Percentiles rank a stretch among this genome's conserved stretches.
Conservation (phyloP, 768 basidiomycete genomes). For the Sistotremastrum niveocremeum region DNA sequence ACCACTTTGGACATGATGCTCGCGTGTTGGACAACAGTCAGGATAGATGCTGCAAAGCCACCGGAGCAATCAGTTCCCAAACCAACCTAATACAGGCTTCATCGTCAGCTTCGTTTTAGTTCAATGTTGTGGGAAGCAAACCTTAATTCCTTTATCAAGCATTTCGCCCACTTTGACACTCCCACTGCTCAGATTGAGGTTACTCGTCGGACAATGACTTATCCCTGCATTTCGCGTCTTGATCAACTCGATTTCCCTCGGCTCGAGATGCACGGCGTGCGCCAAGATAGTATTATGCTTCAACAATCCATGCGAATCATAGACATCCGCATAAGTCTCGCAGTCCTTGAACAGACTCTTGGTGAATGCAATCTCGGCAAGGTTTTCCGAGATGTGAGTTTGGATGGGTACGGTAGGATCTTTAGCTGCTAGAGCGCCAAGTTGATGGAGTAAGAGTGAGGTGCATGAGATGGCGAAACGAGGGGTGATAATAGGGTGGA, state of each 20-base stretch:
- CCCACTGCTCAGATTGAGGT: slow-evolving; percentile 83
- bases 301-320: slow-evolving; percentile 68
- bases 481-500: slow-evolving; percentile 86
- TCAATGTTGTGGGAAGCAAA: slow-evolving; percentile 14
- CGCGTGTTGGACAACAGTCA: slow-evolving; percentile 59
- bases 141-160: slow-evolving; percentile 81
- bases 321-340: slow-evolving; percentile 63
- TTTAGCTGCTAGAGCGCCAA: slow-evolving; percentile 47
- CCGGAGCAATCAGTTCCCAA: slow-evolving; percentile 92
- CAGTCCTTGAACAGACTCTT: slow-evolving; percentile 51
- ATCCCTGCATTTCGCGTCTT: slow-evolving; percentile 54
- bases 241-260: slow-evolving; percentile 62
- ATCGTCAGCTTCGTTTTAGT: too few relatives aligned
- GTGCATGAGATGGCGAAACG: slow-evolving; percentile 94
- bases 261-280: slow-evolving; percentile 71
- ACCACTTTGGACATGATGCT: slow-evolving; percentile 72
- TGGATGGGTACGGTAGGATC: slow-evolving; percentile 65
- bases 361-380: slow-evolving; percentile 53
- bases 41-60: slow-evolving; percentile 71
- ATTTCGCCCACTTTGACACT: slow-evolving; percentile 65
- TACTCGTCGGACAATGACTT: slow-evolving; percentile 89
- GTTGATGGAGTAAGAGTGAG: slow-evolving; percentile 40
- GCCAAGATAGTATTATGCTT: slow-evolving; percentile 73
- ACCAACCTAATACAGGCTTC: slow-evolving; percentile 46
- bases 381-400: slow-evolving; percentile 87